phyloP scores from a whole-genome alignment of 306 rosid species.

The Vicia sativa region DNA sequence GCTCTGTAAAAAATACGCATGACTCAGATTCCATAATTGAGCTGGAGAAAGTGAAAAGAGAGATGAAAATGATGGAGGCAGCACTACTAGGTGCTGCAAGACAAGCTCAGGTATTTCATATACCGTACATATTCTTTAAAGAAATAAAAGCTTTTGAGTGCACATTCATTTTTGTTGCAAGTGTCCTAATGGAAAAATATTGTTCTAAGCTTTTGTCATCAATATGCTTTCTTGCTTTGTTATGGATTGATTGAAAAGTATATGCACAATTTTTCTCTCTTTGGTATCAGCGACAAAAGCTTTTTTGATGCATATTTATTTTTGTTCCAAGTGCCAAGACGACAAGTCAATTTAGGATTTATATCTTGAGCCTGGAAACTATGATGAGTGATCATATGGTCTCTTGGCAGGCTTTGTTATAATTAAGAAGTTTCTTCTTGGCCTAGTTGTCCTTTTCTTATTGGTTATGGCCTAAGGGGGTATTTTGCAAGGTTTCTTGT shows the following conservation, averaged over 20 bases:
- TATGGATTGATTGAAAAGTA: constrained; percentile 20
- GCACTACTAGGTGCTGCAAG: constrained; percentile 99
- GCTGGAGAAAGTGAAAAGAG: constrained; percentile 74
- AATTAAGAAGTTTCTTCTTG: constrained; percentile 19
- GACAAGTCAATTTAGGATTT: constrained; percentile 26
- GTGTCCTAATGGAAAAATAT: constrained; percentile 27
- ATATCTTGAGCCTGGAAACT: constrained; percentile 13
- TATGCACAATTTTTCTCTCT: background rate
- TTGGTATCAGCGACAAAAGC: background rate
- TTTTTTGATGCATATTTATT: constrained; percentile 25
- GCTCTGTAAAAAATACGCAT: constrained; percentile 46
- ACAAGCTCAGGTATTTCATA: constrained; percentile 88
- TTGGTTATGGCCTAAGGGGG: background rate
- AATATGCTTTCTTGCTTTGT: constrained; percentile 20
- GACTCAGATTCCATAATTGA: constrained; percentile 58
- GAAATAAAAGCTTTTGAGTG: constrained; percentile 23
- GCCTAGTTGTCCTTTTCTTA: constrained; percentile 28
- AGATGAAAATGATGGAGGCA: constrained; percentile 93
- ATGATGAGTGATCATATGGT: constrained; percentile 25
- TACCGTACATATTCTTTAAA: constrained; percentile 23
- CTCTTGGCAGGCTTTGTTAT: constrained; percentile 34
- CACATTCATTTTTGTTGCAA: constrained; percentile 23
- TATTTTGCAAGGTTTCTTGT: constrained; percentile 3
- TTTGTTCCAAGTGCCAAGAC: constrained; percentile 11
- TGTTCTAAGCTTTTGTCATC: constrained; percentile 31